Conservation (phyloP, 78 protist genomes). For the Dictyostelium citrinum region DNA sequence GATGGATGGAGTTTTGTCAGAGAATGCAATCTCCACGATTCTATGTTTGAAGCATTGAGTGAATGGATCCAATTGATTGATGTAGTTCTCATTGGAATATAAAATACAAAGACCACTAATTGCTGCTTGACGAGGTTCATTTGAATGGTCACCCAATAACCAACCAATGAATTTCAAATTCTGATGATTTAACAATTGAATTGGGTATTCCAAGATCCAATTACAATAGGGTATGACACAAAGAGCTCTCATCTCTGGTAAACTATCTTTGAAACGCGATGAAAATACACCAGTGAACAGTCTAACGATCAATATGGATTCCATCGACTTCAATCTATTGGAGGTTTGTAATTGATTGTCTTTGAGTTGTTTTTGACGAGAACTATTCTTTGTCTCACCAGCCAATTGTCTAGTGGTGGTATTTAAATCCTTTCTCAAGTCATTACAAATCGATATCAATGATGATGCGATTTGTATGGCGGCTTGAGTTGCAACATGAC, state of each 20-base stretch:
- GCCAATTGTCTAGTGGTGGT: neutral
- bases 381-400: slow-evolving; percentile 16
- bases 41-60: neutral
- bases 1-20: slow-evolving; percentile 1
- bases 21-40: slow-evolving; percentile 31
- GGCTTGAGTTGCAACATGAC: neutral
- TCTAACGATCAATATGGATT: neutral
- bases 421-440: slow-evolving; percentile 1
- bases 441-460: neutral
- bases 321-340: neutral
- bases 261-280: neutral
- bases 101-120: neutral
- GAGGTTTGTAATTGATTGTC: neutral
- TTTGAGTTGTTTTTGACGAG: neutral
- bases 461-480: neutral
- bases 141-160: slow-evolving; percentile 7
- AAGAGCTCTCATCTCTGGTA: slow-evolving; percentile 17
- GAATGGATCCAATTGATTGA: slow-evolving; percentile 3
- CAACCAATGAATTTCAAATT: slow-evolving; percentile 7
- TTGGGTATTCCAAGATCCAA: slow-evolving; percentile 44
- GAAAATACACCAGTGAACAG: neutral
- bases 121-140: slow-evolving; percentile 17
- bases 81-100: neutral
- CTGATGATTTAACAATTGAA: neutral
- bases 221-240: neutral